Conservation (phyloP, 305 asterid genomes). For the Vinca major region DNA sequence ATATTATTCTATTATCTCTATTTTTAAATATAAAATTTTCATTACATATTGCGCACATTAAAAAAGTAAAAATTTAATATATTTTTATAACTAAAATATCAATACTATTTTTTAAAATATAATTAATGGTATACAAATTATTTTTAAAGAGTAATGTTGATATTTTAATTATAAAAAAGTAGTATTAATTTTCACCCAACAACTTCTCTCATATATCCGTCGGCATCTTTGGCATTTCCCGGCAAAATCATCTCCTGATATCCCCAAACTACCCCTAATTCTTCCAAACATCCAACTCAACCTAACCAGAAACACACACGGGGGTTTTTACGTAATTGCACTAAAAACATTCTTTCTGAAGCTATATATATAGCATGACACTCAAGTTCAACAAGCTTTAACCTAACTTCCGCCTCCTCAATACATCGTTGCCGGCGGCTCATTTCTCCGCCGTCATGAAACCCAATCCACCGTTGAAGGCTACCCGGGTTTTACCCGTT, state of each 20-base stretch:
- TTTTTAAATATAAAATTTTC: too few relatives aligned
- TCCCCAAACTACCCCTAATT: neutral
- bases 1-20: too few relatives aligned
- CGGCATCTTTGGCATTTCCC: neutral
- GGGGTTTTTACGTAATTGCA: neutral
- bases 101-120: too few relatives aligned
- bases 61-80: too few relatives aligned
- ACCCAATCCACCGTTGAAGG: constrained; percentile 12
- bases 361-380: constrained; percentile 30
- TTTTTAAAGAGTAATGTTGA: too few relatives aligned
- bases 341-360: neutral
- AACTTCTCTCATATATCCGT: too few relatives aligned
- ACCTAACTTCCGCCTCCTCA: constrained; percentile 34
- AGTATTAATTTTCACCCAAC: too few relatives aligned
- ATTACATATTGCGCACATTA: too few relatives aligned
- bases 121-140: too few relatives aligned
- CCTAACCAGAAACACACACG: neutral
- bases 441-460: constrained; percentile 23
- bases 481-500: constrained; percentile 32
- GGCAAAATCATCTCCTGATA: neutral
- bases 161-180: too few relatives aligned
- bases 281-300: neutral
- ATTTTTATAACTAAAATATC: too few relatives aligned
- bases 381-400: constrained; percentile 30
- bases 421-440: constrained; percentile 18